Conservation (phyloP, 202 grass and related monocot genomes). For the Eragrostis tef region DNA sequence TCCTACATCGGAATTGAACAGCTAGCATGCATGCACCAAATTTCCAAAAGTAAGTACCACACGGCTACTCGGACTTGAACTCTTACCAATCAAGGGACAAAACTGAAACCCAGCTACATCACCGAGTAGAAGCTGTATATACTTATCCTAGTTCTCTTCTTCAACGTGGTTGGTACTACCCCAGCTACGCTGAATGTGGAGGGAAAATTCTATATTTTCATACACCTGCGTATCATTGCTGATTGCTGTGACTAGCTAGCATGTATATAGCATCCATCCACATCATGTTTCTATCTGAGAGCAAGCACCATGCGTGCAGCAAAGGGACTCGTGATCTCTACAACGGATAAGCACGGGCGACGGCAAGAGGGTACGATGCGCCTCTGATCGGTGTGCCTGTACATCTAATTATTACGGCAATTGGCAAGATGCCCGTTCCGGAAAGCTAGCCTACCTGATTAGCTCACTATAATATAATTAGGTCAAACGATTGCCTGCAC, state of each 20-base stretch:
- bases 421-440: conserved; percentile 18
- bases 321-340: background rate
- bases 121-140: background rate
- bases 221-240: background rate
- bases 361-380: background rate
- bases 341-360: conserved; percentile 6
- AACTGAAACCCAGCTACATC: background rate
- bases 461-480: background rate
- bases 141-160: background rate
- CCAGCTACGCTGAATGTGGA: background rate
- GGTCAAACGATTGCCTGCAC: conserved; percentile 2
- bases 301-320: background rate
- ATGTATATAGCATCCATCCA: background rate
- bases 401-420: background rate
- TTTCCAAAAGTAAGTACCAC: background rate
- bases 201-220: background rate
- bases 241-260: background rate
- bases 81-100: background rate
- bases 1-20: too few relatives aligned
- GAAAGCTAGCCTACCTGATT: conserved; percentile 17
- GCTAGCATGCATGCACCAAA: too few relatives aligned
- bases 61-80: background rate
- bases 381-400: background rate
- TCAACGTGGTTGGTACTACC: background rate
- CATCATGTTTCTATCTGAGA: background rate